A percentile compares a stretch with the other conserved stretches of the same genome.
Evolutionary conservation across 768 basidiomycete genomes (phyloP).

Genomic region (Macrolepiota albuminosa): DNA sequence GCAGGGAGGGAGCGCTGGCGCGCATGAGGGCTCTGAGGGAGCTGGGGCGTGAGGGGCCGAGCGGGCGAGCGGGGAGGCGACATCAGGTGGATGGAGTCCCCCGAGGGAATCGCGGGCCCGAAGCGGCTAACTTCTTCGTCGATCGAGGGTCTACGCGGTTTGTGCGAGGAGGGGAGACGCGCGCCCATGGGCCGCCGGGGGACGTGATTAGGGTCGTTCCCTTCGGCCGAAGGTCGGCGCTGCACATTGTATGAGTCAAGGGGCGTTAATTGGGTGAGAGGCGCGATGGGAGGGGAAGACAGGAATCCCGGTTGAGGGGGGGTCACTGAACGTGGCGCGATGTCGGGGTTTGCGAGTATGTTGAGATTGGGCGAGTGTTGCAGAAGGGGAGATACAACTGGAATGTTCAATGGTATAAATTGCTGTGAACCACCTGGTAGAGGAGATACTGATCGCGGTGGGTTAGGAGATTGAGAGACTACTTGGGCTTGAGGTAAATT

Average conservation of each 20-base stretch:
- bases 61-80: conserved; percentile 7
- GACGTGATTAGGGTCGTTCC: neutral
- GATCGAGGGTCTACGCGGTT: neutral
- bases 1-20: conserved; percentile 13
- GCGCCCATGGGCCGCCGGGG: conserved; percentile 2
- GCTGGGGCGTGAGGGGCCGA: conserved; percentile 5
- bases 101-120: conserved; percentile 1
- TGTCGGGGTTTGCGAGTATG: neutral
- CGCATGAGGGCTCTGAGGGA: neutral
- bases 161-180: neutral
- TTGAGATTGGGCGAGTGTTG: neutral
- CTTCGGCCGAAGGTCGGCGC: conserved; percentile 1
- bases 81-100: conserved; percentile 2
- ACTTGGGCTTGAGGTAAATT: neutral
- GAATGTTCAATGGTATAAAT: neutral
- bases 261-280: neutral
- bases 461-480: neutral
- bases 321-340: neutral
- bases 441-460: neutral
- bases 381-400: no score
- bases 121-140: neutral
- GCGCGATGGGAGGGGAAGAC: neutral
- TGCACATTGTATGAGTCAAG: neutral
- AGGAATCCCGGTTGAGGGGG: neutral
- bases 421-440: neutral